A percentile compares a stretch with the other conserved stretches of the same genome.
phyloP scores from a whole-genome alignment of 257 asterid species.

The Solanum pimpinellifolium region DNA sequence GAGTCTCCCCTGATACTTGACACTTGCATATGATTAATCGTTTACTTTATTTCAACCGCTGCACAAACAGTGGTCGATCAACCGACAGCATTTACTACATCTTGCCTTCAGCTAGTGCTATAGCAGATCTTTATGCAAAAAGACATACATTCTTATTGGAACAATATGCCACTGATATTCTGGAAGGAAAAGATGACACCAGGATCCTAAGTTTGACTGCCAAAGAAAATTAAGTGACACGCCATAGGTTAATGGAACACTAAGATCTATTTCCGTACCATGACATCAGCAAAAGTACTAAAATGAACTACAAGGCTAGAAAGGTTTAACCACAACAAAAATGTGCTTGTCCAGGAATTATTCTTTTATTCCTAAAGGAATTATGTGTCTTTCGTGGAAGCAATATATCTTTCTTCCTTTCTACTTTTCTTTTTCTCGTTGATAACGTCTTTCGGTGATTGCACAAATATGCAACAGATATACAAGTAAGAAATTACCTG shows the following conservation, averaged over 20 bases:
- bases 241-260: neutral
- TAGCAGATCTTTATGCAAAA: neutral
- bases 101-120: neutral
- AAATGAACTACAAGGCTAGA: neutral
- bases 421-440: neutral
- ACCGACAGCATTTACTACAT: neutral
- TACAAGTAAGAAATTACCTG: constrained; percentile 33
- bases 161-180: neutral
- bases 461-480: neutral
- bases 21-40: neutral
- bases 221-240: neutral
- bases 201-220: neutral
- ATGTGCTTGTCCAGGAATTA: neutral
- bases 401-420: neutral
- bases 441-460: neutral
- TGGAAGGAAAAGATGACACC: neutral
- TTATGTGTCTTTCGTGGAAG: neutral
- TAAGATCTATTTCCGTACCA: neutral
- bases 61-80: neutral
- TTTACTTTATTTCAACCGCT: neutral
- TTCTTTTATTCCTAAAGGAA: neutral
- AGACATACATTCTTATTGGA: neutral
- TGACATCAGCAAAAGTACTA: neutral
- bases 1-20: neutral
- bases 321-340: neutral